These are phyloP conservation scores for Aspergillus brasiliensis DNA, from an alignment of 2,329 filamentous ascomycete species.

Conservation along the genomic window DNA sequence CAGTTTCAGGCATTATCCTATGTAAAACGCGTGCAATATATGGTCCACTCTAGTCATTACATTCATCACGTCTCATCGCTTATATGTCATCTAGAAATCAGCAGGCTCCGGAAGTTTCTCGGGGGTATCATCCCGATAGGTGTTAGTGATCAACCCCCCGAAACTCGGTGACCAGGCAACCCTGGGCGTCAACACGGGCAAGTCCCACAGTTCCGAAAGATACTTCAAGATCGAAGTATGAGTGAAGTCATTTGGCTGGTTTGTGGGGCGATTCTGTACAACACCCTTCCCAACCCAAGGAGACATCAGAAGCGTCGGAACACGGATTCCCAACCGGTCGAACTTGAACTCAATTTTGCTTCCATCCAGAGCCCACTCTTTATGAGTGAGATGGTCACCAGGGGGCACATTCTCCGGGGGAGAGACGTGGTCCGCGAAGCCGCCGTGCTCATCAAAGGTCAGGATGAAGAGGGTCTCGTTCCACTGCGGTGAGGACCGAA, in stretches of 20 bases:
- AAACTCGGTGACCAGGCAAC: conserved; percentile 45
- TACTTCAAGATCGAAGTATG: conserved; percentile 50
- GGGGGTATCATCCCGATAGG: conserved; percentile 30
- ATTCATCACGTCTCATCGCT: background rate
- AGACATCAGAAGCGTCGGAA: conserved; percentile 49
- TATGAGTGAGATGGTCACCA: conserved; percentile 40
- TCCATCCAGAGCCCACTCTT: conserved; percentile 38
- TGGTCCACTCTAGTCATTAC: background rate
- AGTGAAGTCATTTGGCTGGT: conserved; percentile 45
- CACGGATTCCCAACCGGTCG: conserved; percentile 46
- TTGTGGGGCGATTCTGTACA: conserved; percentile 43
- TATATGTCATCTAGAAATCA: conserved; percentile 21
- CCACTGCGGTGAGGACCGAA: conserved; percentile 50
- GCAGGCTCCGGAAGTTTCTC: conserved; percentile 27
- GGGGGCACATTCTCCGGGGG: conserved; percentile 44
- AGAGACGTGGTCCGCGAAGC: conserved; percentile 51
- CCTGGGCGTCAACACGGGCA: conserved; percentile 42
- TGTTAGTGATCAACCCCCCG: conserved; percentile 30
- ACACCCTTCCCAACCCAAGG: conserved; percentile 48
- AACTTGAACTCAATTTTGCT: conserved; percentile 43
- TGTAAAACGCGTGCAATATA: background rate
- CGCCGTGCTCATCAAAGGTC: conserved; percentile 53
- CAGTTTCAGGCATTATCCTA: too few relatives aligned
- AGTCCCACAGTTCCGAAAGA: conserved; percentile 47
- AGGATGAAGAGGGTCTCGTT: conserved; percentile 51